Conservation (phyloP, 331 rosid species). For the Prunus yedoensis region DNA sequence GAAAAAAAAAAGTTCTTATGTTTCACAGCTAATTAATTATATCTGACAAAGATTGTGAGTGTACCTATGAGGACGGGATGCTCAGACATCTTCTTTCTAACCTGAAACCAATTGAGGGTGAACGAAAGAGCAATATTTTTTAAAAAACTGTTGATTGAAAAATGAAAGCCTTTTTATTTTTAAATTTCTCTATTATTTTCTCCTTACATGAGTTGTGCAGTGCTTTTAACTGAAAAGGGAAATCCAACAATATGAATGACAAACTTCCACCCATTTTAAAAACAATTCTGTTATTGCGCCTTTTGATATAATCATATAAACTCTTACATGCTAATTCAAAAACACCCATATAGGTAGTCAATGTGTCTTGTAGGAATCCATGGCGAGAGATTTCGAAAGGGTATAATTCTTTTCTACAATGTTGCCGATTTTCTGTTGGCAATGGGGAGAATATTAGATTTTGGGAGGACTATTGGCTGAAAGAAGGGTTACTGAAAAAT, state of each 20-base stretch:
- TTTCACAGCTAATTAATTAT: background rate
- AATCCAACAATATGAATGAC: background rate
- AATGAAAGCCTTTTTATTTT: background rate
- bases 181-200: too few relatives aligned
- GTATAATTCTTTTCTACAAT: too few relatives aligned
- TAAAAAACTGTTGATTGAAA: background rate
- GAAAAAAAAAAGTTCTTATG: background rate
- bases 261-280: background rate
- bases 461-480: too few relatives aligned
- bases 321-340: background rate
- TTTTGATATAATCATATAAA: background rate
- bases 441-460: too few relatives aligned
- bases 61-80: conserved; percentile 70
- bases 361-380: too few relatives aligned
- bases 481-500: too few relatives aligned
- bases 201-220: background rate
- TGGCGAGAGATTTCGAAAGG: too few relatives aligned
- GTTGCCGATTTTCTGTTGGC: too few relatives aligned
- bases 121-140: conserved; percentile 6
- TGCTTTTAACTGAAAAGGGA: background rate
- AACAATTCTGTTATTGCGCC: background rate
- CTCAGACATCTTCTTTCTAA: conserved; percentile 69
- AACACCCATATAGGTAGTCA: too few relatives aligned
- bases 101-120: conserved; percentile 47
- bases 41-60: background rate